phyloP scores from a whole-genome alignment of 78 protist genomes.

The Capsaspora owczarzaki region DNA sequence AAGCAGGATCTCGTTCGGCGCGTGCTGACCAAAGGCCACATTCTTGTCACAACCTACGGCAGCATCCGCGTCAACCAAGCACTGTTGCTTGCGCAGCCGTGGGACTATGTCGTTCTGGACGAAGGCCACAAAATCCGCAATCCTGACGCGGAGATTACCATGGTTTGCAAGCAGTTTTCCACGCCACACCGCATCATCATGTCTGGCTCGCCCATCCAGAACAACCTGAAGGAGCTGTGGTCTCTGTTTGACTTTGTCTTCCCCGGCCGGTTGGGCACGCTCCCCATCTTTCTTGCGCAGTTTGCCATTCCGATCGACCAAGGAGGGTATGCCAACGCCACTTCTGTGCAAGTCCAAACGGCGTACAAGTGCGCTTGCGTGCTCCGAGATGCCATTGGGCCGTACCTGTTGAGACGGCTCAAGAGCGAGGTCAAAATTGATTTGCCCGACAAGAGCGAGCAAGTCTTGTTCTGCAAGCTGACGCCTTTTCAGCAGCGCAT shows the following conservation, averaged over 20 bases:
- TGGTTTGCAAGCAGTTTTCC: constrained; percentile 63
- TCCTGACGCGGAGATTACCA: constrained; percentile 84
- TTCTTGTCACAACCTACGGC: constrained; percentile 84
- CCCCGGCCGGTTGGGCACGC: constrained; percentile 87
- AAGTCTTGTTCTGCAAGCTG: constrained; percentile 82
- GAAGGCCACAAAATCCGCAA: constrained; percentile 95
- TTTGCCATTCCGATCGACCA: constrained; percentile 73
- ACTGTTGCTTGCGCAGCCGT: constrained; percentile 24
- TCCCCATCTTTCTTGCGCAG: constrained; percentile 47
- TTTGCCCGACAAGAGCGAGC: constrained; percentile 85
- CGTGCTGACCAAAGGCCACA: background rate
- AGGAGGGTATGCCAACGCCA: constrained; percentile 77
- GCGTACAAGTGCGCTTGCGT: constrained; percentile 79
- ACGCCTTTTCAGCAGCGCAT: constrained; percentile 64
- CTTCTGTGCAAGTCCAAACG: constrained; percentile 43
- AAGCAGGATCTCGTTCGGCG: background rate
- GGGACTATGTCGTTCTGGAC: constrained; percentile 85
- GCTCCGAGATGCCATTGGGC: constrained; percentile 75
- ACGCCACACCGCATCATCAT: constrained; percentile 56
- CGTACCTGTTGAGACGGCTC: constrained; percentile 81
- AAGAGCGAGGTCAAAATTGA: constrained; percentile 66
- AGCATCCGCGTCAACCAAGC: constrained; percentile 32
- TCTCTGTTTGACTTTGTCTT: constrained; percentile 93
- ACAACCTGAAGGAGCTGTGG: constrained; percentile 94
- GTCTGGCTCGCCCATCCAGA: constrained; percentile 95